phyloP scores from a whole-genome alignment of 495 filamentous ascomycete genomes.

The Penicillium bialowiezense region DNA sequence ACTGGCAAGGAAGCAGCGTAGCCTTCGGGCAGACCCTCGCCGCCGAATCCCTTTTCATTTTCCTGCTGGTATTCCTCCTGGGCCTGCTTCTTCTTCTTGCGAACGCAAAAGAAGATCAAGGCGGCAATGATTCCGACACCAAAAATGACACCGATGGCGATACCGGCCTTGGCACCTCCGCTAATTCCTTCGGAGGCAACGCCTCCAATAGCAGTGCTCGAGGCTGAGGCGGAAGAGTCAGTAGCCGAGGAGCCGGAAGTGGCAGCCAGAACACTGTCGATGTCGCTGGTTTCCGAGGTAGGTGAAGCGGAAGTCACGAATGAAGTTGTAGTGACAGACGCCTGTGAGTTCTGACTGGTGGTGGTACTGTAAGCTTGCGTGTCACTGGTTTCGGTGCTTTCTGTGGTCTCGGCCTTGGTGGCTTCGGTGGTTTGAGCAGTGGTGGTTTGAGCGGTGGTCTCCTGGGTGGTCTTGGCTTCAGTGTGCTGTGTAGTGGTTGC shows the following conservation, averaged over 20 bases:
- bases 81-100: constrained; percentile 54
- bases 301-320: constrained; percentile 22
- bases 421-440: constrained; percentile 4
- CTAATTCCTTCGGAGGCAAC: constrained; percentile 15
- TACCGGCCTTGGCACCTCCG: constrained; percentile 71
- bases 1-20: constrained; percentile 31
- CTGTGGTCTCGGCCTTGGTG: constrained; percentile 3
- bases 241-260: constrained; percentile 14
- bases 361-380: constrained; percentile 1
- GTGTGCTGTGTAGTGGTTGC: constrained; percentile 5
- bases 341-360: constrained; percentile 1
- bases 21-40: constrained; percentile 21
- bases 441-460: constrained; percentile 9
- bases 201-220: constrained; percentile 8
- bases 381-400: background rate
- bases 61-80: constrained; percentile 47
- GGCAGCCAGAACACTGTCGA: constrained; percentile 8
- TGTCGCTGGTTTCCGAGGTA: constrained; percentile 13
- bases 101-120: constrained; percentile 62
- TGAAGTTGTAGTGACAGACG: constrained; percentile 3
- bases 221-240: constrained; percentile 15
- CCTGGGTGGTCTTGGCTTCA: constrained; percentile 1
- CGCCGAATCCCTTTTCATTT: constrained; percentile 53
- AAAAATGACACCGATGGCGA: constrained; percentile 74
- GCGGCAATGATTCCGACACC: constrained; percentile 59